These are phyloP conservation scores for Hibiscus mutabilis DNA, from an alignment of 345 rosid species.

Conservation along the genomic window DNA sequence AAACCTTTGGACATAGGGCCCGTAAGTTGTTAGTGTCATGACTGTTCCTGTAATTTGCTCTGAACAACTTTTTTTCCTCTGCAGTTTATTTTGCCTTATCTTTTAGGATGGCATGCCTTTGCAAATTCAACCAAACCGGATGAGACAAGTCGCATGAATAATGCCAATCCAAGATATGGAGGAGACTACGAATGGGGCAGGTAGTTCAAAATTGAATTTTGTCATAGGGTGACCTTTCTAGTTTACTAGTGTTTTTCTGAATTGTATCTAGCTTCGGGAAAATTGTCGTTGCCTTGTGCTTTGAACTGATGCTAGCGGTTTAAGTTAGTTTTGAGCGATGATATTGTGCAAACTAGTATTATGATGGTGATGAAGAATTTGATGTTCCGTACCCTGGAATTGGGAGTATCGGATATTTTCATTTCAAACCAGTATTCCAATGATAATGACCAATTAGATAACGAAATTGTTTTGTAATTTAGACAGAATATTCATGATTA, in stretches of 20 bases:
- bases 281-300: neutral
- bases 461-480: too few species aligned
- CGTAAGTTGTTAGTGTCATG: neutral
- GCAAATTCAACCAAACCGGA: slow-evolving; percentile 50
- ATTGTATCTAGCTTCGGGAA: neutral
- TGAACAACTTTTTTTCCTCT: neutral
- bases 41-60: neutral
- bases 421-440: neutral
- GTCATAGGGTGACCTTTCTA: neutral
- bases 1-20: neutral
- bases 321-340: neutral
- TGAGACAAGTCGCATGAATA: slow-evolving; percentile 34
- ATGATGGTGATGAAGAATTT: too few species aligned
- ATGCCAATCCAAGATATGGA: slow-evolving; percentile 50
- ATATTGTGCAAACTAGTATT: too few species aligned
- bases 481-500: neutral
- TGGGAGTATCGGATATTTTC: neutral
- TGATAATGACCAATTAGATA: neutral
- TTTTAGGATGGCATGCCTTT: slow-evolving; percentile 80
- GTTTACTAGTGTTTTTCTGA: neutral
- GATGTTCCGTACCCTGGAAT: too few species aligned
- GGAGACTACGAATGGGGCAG: slow-evolving; percentile 81
- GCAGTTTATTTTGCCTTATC: slow-evolving; percentile 78
- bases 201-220: slow-evolving; percentile 17
- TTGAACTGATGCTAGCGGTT: neutral